Base-by-base conservation (phyloP, 192 early-diverging fungal species). In the Coemansia sp. region DNA sequence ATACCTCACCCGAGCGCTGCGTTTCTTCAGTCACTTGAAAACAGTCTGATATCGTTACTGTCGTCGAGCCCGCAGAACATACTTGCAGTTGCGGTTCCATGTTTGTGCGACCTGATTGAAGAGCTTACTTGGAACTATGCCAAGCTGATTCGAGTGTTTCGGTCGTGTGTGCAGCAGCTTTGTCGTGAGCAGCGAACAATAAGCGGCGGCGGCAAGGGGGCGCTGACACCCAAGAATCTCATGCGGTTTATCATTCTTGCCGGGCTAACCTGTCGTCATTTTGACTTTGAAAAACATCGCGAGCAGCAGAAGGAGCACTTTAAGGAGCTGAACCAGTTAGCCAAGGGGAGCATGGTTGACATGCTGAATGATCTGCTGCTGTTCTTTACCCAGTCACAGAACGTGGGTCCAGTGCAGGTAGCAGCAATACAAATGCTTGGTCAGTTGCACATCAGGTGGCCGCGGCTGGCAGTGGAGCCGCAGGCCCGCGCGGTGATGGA, bases 201-300 rank as follows among this genome's bases (percentile, higher is more conserved):
- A 2, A 57, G 63, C 12, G 35, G 61, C 21, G 75, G 70, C 14
- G 59, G 58, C 25, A 7, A 22, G 21, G 48, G 67, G 3, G 43
- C 75, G 19, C 43, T 65, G 45, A 75, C 86, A 0, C 43, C 73
- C 23, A 76, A 81, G 24, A 82, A 74, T 47, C 57, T 86, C 17
- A 86, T 85, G 74, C 85, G 92, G 27, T 83, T 93, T n/a, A 73
- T 93, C 56, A 84, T 91, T 8, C 85, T 97, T 32, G 80, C 85
- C 8, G 88, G 89, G 12, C 70, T 91, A 45, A 60, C 92, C 5
- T 88, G 89, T 45, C 85, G 89, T 25, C 70, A 93, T 59, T 94
- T 91, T 85, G 85, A 91, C 52, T 94, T 95, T 84, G 91, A 93
- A 53, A n/a, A 65, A 43, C 67, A 83, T 23, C 72, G 76, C 5